Base-by-base conservation (phyloP, 805 yeast species). In the Tetrapisispora nanseiensis region DNA sequence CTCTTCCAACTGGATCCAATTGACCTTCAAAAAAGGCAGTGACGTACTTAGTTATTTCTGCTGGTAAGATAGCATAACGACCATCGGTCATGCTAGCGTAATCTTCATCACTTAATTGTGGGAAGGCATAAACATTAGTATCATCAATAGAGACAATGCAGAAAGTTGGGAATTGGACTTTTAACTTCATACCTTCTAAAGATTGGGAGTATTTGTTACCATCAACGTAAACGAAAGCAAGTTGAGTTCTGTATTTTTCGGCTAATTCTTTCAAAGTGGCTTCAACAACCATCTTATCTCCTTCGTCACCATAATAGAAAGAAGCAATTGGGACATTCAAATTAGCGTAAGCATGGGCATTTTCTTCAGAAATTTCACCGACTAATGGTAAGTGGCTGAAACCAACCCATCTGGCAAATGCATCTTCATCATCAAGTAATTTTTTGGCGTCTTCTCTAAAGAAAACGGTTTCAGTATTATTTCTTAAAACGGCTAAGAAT, bases 211-310 rank as follows among this genome's bases (percentile, higher is more conserved):
- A 92, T 57, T 69, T 70, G 40, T 70, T 59, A 43, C 95, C 92
- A 56, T 90, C 89, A 55, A 92, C 71, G 65, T 89, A 89, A 51
- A 83, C 97, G 63, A 92, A 80, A 71, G 83, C 85, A 54, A 87
- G 64, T 59, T 75, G 72, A 50, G 95, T 95, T 71, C 87, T 78
- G 68, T 74, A 70, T 59, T 75, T 66, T 68, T 81, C 80, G 54
- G 90, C 94, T 56, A 82, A 66, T 42, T 77, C 71, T 46, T 61
- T 66, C 57, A 89, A 72, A 39, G 68, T 57, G 31, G 70, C 69
- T 36, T 68, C 67, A 51, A 76, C 74, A 27, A 69, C 71, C 29
- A 66, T 75, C 62, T 81, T 79, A 68, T 86, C 80, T 49, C 79
- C 87, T 35, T 73, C 74, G 37, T 74, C 66, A 51, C 74, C 78